Base-by-base conservation (phyloP, 805 yeast genomes). In the Yarrowia hollandica region DNA sequence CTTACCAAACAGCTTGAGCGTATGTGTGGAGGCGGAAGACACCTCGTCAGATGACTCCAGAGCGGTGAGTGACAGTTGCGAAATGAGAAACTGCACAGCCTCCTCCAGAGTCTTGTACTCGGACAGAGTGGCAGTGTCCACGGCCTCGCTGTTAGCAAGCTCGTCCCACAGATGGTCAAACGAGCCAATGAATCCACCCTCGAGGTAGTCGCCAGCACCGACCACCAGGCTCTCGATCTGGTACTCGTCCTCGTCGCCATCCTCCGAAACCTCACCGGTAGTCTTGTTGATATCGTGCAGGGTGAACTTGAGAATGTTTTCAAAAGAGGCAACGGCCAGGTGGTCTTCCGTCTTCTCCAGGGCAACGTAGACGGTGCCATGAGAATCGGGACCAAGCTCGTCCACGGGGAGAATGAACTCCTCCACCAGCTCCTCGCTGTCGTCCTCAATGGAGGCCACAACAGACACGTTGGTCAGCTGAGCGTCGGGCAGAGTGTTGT, bases 231-330 rank as follows among this genome's bases (percentile, higher is more conserved):
- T 86, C 72, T 90, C 97, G 64, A 94, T 82, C 70, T 86, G 94
- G 73, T 92, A 94, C 73, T 91, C 96, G 72, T 94, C 98, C 64
- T 86, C 87, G 79, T 85, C 88, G 15, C 97, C 97, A 64, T 86
- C 95, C 44, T 83, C 88, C 58, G 77, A 85, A 50, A 80, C 83
- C 44, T 81, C 85, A 18, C 84, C 84, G 14, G 90, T 84, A 9
- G 81, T 78, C 48, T 89, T 84, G 65, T 89, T 86, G 64, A 88
- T 77, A 70, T 92, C 98, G 72, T 84, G 86, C 50, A 90, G 79
- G 16, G 85, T 82, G 76, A 86, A 92, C 19, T 84, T 79, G 62
- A 92, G 77, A 7, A 83, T 81, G 71, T 86, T 87, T 44, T 80
- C 78, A 66, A 92, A 82, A 41, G 75, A 73, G 18, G 77, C 78